A percentile compares a stretch with the other conserved stretches of the same genome.
phyloP scores from a whole-genome alignment of 1,284 basidiomycete species.

The Leccinum solheimii region DNA sequence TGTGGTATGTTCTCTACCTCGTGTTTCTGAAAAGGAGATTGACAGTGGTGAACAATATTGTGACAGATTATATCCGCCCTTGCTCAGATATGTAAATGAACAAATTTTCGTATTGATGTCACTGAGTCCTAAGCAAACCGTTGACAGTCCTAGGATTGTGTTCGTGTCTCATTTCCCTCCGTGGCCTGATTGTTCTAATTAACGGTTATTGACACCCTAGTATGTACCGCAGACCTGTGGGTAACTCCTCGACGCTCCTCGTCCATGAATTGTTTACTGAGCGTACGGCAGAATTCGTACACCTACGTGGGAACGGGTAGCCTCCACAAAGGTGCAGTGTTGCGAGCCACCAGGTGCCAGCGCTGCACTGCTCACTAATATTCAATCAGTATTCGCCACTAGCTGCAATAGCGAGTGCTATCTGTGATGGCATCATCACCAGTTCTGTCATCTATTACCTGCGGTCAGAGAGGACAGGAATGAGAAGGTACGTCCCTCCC shows the following conservation, averaged over 20 bases:
- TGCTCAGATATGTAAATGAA: slow-evolving; percentile 17
- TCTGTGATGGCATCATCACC: slow-evolving; percentile 26
- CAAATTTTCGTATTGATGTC: background rate
- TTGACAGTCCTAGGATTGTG: slow-evolving; percentile 17
- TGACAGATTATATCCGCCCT: slow-evolving; percentile 10
- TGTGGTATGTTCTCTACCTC: slow-evolving; percentile 16
- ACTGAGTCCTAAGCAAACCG: background rate
- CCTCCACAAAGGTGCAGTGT: slow-evolving; percentile 6
- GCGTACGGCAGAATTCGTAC: slow-evolving; percentile 5
- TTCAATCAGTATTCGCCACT: slow-evolving; percentile 7
- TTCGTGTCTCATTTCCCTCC: slow-evolving; percentile 10
- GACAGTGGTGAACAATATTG: background rate
- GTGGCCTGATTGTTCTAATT: background rate
- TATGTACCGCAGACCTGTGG: slow-evolving; percentile 3
- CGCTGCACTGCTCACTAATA: background rate
- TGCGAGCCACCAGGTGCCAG: background rate
- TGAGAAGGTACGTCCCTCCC: slow-evolving; percentile 12
- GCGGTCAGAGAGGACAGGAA: slow-evolving; percentile 13
- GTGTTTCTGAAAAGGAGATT: background rate
- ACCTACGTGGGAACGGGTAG: slow-evolving; percentile 11
- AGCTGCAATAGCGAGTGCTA: slow-evolving; percentile 13
- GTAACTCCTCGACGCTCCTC: background rate
- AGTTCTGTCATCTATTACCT: slow-evolving; percentile 25
- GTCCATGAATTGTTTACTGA: background rate
- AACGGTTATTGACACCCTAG: slow-evolving; percentile 5